Evolutionary conservation across 1,139 yeast species (phyloP).

Genomic region (Blastobotrys proliferans): DNA sequence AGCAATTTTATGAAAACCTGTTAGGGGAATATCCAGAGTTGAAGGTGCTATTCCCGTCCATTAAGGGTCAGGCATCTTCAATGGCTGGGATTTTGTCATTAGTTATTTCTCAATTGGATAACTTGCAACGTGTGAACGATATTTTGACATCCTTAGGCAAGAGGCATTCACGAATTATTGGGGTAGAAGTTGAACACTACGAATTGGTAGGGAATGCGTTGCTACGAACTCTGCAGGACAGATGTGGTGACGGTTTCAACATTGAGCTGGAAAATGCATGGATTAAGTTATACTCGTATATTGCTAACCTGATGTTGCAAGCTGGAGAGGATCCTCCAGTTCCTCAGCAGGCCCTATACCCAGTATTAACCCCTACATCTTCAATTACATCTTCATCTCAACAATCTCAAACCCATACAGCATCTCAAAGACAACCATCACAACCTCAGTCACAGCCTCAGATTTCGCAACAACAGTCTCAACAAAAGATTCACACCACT

Average conservation of each 20-base stretch:
- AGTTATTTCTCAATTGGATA: slow-evolving; percentile 48
- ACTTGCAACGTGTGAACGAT: slow-evolving; percentile 48
- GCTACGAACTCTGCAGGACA: slow-evolving; percentile 66
- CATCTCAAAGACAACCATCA: slow-evolving; percentile 4
- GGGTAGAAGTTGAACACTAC: slow-evolving; percentile 68
- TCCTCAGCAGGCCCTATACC: slow-evolving; percentile 24
- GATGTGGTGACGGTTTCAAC: slow-evolving; percentile 50
- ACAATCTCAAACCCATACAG: slow-evolving; percentile 5
- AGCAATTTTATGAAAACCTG: slow-evolving; percentile 59
- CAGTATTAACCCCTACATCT: slow-evolving; percentile 21
- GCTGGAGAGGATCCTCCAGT: slow-evolving; percentile 59
- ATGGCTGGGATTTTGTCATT: slow-evolving; percentile 77
- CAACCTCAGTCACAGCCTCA: slow-evolving; percentile 2
- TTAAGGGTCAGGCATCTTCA: slow-evolving; percentile 68
- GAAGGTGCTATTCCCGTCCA: slow-evolving; percentile 58
- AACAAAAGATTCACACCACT: slow-evolving; percentile 3
- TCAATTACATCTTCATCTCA: slow-evolving; percentile 15
- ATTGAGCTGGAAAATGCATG: slow-evolving; percentile 57
- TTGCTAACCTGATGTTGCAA: slow-evolving; percentile 63
- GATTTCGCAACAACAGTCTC: slow-evolving; percentile 1
- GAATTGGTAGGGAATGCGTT: slow-evolving; percentile 79
- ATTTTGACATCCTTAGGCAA: slow-evolving; percentile 64
- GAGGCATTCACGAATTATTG: slow-evolving; percentile 69
- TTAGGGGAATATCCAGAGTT: slow-evolving; percentile 51
- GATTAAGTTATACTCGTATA: slow-evolving; percentile 53